Evolutionary conservation across 306 rosid species (phyloP).

Genomic region (Hylodesmum podocarpum): DNA sequence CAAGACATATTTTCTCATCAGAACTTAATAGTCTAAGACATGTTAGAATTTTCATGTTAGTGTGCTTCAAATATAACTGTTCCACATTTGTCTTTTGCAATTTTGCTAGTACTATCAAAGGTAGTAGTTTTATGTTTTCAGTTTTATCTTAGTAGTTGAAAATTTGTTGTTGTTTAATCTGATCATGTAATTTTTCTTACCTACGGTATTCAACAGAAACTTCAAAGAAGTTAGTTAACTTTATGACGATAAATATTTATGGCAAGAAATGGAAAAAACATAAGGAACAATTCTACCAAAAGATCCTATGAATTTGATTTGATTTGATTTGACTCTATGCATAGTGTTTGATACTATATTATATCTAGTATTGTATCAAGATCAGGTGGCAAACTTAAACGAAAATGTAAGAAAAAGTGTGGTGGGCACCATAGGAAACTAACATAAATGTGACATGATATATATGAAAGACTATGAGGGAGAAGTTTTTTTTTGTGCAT

Average conservation of each 20-base stretch:
- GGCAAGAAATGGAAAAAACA: background rate
- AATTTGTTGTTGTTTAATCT: background rate
- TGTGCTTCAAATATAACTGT: conserved; percentile 24
- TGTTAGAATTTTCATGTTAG: background rate
- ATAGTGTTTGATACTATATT: no score
- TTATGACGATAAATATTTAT: background rate
- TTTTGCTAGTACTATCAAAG: background rate
- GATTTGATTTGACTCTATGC: background rate
- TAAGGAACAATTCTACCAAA: background rate
- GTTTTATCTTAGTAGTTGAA: background rate
- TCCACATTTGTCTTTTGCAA: conserved; percentile 6
- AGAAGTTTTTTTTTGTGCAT: background rate
- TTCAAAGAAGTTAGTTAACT: background rate
- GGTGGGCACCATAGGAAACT: background rate
- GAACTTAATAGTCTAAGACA: background rate
- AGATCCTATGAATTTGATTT: background rate
- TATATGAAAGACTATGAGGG: background rate
- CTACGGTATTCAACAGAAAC: background rate
- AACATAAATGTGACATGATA: background rate
- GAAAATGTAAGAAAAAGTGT: background rate
- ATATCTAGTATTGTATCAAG: background rate
- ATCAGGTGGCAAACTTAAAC: background rate
- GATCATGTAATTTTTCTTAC: background rate
- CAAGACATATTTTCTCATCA: conserved; percentile 8
- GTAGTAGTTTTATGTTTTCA: background rate